Conservation (phyloP, 1,284 basidiomycete genomes). For the Cryptococcus maquisensis region DNA sequence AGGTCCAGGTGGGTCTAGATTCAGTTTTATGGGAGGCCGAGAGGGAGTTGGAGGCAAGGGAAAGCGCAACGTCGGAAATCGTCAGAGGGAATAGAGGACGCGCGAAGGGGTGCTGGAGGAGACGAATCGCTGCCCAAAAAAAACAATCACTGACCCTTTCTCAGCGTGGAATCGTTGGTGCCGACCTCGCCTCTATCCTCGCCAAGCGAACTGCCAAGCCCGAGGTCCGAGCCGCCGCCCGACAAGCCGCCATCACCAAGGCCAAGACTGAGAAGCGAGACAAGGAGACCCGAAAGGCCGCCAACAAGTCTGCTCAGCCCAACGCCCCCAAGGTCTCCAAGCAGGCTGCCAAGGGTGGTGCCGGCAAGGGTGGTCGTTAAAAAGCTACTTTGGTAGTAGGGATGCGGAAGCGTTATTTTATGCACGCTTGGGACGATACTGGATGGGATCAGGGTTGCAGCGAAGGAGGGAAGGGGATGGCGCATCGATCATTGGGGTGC, state of each 20-base stretch:
- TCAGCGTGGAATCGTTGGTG: conserved; percentile 94
- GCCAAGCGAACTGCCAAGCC: conserved; percentile 89
- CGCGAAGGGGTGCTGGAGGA: not conserved
- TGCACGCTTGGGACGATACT: not conserved
- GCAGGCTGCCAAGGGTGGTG: conserved; percentile 87
- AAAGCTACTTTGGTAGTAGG: conserved; percentile 1
- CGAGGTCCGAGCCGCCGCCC: conserved; percentile 74
- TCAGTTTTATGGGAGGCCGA: not conserved
- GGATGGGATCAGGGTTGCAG: not conserved
- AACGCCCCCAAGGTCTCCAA: conserved; percentile 83
- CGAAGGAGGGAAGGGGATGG: not conserved
- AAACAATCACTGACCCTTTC: not conserved
- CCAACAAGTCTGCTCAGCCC: conserved; percentile 61
- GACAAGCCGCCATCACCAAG: conserved; percentile 80
- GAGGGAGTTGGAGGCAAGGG: not conserved
- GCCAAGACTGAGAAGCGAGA: conserved; percentile 94
- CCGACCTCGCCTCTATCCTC: conserved; percentile 83
- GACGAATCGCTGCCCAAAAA: not conserved
- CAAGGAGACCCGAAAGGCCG: conserved; percentile 85
- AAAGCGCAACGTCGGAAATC: not conserved
- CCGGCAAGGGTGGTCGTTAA: conserved; percentile 49
- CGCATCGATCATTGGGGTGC: not conserved
- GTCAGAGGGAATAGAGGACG: not conserved
- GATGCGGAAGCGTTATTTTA: not conserved
- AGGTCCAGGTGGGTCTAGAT: conserved; percentile 59